phyloP scores from a whole-genome alignment of 83 land plant genomes.

The Diphasiastrum complanatum region DNA sequence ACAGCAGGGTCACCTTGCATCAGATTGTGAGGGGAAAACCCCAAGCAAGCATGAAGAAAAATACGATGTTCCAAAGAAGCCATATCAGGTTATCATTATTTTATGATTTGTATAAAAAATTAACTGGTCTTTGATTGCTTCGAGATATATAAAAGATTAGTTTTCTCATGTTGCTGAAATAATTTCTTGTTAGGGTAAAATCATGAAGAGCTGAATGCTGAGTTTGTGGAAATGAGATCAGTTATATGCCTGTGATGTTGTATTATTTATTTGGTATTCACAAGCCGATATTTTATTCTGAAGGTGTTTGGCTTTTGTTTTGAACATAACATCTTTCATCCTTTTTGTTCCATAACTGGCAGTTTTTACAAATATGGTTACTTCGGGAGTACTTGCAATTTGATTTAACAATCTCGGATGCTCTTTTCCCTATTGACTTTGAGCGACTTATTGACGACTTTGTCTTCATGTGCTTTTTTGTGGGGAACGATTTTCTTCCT shows the following conservation, averaged over 20 bases:
- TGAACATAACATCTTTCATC: neutral
- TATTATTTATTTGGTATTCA: no score
- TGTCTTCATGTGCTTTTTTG: conserved; percentile 74
- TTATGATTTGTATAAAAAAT: neutral
- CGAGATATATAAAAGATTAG: no score
- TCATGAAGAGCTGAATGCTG: no score
- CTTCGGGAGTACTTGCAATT: conserved; percentile 54
- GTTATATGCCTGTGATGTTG: no score
- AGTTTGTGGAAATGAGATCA: no score
- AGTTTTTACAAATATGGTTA: conserved; percentile 64
- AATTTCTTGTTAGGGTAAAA: no score
- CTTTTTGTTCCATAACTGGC: conserved; percentile 32
- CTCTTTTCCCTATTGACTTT: conserved; percentile 37
- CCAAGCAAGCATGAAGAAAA: conserved; percentile 4
- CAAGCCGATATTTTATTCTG: neutral
- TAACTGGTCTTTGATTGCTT: neutral
- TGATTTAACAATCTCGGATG: conserved; percentile 39
- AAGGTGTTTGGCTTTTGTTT: neutral
- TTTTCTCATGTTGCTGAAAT: no score
- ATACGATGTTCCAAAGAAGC: conserved; percentile 3
- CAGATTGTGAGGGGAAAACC: conserved; percentile 36
- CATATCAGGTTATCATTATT: conserved; percentile 14
- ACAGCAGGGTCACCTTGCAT: conserved; percentile 40
- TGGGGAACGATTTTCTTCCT: conserved; percentile 80
- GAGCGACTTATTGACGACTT: conserved; percentile 69